Evolutionary conservation across 192 early-diverging fungal species (phyloP).

Genomic region (Helicostylum pulchrum): DNA sequence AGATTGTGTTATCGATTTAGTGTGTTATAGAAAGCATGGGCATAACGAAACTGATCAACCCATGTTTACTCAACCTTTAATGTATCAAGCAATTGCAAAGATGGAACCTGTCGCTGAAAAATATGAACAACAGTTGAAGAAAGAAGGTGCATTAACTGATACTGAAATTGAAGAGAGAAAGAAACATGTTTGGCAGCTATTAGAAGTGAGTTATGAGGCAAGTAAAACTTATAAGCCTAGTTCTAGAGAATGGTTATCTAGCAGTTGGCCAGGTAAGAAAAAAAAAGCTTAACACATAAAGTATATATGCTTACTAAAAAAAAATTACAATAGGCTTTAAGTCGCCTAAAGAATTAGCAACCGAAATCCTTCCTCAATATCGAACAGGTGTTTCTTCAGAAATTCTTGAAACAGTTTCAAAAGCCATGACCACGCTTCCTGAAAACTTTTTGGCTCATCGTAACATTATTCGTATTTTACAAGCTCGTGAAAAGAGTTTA

Average conservation of each 20-base stretch:
- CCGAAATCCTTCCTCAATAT: slow-evolving; percentile 64
- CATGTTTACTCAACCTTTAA: slow-evolving; percentile 94
- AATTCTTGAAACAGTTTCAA: slow-evolving; percentile 76
- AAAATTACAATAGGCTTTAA: slow-evolving; percentile 54
- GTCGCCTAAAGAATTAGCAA: slow-evolving; percentile 66
- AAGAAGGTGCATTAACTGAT: slow-evolving; percentile 79
- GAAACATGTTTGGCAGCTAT: slow-evolving; percentile 84
- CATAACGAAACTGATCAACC: slow-evolving; percentile 99
- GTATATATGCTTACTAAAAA: not conserved
- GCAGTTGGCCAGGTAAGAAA: slow-evolving; percentile 71
- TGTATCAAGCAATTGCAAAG: slow-evolving; percentile 87
- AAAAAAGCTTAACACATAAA: too few species aligned
- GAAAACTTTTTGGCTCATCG: slow-evolving; percentile 80
- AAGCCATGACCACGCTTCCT: slow-evolving; percentile 76
- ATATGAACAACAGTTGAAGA: slow-evolving; percentile 79
- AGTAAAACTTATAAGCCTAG: slow-evolving; percentile 87
- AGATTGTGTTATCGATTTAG: slow-evolving; percentile 93
- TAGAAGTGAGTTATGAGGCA: slow-evolving; percentile 88
- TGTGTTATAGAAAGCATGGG: slow-evolving; percentile 95
- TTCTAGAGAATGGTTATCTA: slow-evolving; percentile 91
- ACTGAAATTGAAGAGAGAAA: slow-evolving; percentile 87
- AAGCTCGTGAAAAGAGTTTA: slow-evolving; percentile 79
- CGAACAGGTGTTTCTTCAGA: slow-evolving; percentile 71
- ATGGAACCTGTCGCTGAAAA: slow-evolving; percentile 79
- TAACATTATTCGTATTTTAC: slow-evolving; percentile 81